Evolutionary conservation across 164 flowering plant genomes (phyloP).

Genomic region (Umbellularia californica): DNA sequence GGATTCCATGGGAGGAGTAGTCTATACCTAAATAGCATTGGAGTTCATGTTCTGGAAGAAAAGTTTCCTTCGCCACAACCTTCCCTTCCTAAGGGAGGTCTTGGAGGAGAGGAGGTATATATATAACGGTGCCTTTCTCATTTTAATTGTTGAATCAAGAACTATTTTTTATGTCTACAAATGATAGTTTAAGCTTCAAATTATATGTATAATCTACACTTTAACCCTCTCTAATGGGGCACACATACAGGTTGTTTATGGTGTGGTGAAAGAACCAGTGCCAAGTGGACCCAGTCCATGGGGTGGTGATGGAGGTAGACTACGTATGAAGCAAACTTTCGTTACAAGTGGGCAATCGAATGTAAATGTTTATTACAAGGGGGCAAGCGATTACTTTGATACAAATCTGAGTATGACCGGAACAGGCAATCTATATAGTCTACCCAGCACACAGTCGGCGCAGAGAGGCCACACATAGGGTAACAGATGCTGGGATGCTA

Average conservation of each 20-base stretch:
- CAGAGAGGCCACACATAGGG: conserved; percentile 34
- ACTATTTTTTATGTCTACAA: too few species aligned
- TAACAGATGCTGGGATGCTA: conserved; percentile 14
- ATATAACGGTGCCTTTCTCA: too few species aligned
- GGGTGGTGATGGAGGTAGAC: conserved; percentile 84
- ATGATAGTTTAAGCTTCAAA: too few species aligned
- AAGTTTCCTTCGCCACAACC: conserved; percentile 18
- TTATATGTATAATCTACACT: too few species aligned
- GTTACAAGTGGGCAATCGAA: conserved; percentile 41
- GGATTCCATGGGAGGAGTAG: conserved; percentile 80
- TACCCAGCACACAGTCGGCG: conserved; percentile 52
- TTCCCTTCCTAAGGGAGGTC: too few species aligned
- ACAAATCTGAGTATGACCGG: conserved; percentile 66
- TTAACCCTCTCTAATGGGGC: too few species aligned
- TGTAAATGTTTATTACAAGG: conserved; percentile 9
- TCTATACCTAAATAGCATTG: conserved; percentile 58
- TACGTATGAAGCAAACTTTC: conserved; percentile 50
- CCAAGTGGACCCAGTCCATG: conserved; percentile 73
- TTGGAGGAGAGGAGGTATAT: too few species aligned
- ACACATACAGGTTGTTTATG: conserved; percentile 29
- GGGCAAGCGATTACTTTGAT: conserved; percentile 28
- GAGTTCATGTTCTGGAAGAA: conserved; percentile 49
- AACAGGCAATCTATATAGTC: conserved; percentile 47
- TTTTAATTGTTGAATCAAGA: too few species aligned
- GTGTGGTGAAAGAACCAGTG: conserved; percentile 56